Conservation (phyloP, 768 basidiomycete species). For the Leccinum obscurum region DNA sequence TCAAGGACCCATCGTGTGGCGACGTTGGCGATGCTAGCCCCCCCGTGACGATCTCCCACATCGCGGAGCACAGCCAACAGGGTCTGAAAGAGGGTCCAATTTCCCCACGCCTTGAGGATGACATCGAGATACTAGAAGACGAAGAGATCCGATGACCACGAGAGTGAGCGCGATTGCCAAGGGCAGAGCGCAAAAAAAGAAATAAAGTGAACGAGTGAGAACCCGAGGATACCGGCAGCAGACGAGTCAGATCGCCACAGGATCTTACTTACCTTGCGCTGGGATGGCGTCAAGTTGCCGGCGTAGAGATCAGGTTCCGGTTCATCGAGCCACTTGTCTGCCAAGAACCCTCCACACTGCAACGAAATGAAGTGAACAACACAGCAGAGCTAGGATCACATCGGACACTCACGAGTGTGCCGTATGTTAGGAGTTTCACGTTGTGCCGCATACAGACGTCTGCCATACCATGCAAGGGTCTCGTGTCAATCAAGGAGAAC, state of each 20-base stretch:
- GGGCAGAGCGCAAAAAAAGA: not conserved
- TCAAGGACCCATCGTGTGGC: conserved; percentile 85
- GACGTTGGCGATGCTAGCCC: conserved; percentile 71
- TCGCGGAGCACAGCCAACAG: conserved; percentile 57
- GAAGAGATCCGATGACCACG: not conserved
- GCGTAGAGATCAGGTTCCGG: conserved; percentile 73
- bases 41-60: conserved; percentile 68
- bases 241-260: not conserved
- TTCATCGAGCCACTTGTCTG: conserved; percentile 70
- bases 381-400: not conserved
- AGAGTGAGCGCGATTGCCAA: not conserved
- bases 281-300: conserved; percentile 71
- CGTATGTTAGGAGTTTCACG: conserved; percentile 78
- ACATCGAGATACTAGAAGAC: conserved; percentile 74
- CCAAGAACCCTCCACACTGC: conserved; percentile 82
- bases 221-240: not conserved
- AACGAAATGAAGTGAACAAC: conserved; percentile 8
- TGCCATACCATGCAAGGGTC: conserved; percentile 75
- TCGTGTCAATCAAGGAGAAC: conserved; percentile 82
- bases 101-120: conserved; percentile 78
- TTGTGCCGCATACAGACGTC: conserved; percentile 72
- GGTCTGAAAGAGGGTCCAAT: conserved; percentile 72
- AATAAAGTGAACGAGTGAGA: not conserved
- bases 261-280: conserved; percentile 61
- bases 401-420: conserved; percentile 60